Conservation (phyloP, 208 protist species). For the Strigomonas culicis region DNA sequence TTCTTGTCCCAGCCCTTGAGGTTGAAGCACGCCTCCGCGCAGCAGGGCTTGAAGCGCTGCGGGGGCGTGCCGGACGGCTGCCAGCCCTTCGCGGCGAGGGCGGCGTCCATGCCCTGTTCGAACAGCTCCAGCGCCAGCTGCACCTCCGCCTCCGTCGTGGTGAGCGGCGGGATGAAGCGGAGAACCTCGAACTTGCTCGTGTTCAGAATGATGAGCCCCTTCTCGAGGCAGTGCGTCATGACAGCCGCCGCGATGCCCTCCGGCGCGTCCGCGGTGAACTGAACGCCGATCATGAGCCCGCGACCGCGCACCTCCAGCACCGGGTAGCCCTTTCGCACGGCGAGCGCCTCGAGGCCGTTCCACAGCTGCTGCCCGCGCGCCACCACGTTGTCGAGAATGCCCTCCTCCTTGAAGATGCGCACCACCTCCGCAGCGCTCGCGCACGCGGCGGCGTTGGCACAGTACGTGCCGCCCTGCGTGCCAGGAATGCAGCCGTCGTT, state of each 20-base stretch:
- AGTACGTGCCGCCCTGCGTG: not conserved
- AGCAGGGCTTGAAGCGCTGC: not conserved
- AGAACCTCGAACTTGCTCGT: conserved; percentile 6
- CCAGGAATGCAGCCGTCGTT: not conserved
- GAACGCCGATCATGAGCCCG: conserved; percentile 1
- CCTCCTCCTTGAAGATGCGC: conserved; percentile 2
- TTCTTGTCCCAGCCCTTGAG: conserved; percentile 5
- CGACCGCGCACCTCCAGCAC: conserved; percentile 2
- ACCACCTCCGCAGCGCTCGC: conserved; percentile 2
- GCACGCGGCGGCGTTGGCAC: not conserved
- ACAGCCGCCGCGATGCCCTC: not conserved
- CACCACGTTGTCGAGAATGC: conserved; percentile 7
- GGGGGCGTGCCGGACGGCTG: not conserved
- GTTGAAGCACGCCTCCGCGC: not conserved
- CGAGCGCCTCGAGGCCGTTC: conserved; percentile 1
- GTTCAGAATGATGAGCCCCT: not conserved
- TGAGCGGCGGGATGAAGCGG: not conserved
- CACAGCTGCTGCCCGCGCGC: conserved; percentile 2
- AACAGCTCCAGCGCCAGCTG: not conserved
- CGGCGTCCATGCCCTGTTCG: not conserved
- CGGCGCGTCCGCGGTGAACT: not conserved
- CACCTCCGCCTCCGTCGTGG: not conserved
- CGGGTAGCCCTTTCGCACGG: not conserved
- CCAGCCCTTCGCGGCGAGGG: not conserved
- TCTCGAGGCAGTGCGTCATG: not conserved